A percentile compares a stretch with the other conserved stretches of the same genome.
These are phyloP conservation scores for Pezicula carpinea DNA, from an alignment of 2,329 filamentous ascomycete genomes.

Conservation along the genomic window DNA sequence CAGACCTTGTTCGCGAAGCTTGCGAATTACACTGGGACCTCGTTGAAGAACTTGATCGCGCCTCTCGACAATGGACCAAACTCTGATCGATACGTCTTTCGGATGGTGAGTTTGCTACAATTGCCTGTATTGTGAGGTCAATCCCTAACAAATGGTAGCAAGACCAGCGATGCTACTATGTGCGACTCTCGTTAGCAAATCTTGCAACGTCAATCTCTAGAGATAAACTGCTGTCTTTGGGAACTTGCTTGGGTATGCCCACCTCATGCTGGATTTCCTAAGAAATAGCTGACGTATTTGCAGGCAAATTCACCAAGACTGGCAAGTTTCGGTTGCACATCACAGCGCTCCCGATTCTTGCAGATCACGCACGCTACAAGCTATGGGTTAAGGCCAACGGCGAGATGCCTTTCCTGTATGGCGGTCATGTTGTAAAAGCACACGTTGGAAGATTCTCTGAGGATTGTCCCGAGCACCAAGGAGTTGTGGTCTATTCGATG, in stretches of 20 bases:
- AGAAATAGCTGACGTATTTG: constrained; percentile 12
- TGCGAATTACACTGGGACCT: constrained; percentile 85
- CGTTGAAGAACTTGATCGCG: constrained; percentile 78
- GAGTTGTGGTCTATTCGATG: constrained; percentile 86
- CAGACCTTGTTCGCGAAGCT: constrained; percentile 87
- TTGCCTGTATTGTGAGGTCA: too few species aligned
- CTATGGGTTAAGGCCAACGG: constrained; percentile 96
- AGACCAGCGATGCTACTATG: constrained; percentile 84
- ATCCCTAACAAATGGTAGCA: too few species aligned
- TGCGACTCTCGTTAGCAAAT: constrained; percentile 84
- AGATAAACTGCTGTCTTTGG: constrained; percentile 79
- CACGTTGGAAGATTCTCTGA: constrained; percentile 78
- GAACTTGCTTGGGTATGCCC: constrained; percentile 67
- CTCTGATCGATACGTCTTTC: constrained; percentile 79
- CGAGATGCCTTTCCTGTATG: constrained; percentile 96
- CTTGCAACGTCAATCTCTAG: constrained; percentile 81
- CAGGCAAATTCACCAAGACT: constrained; percentile 92
- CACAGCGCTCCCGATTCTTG: constrained; percentile 79
- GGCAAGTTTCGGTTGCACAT: constrained; percentile 95
- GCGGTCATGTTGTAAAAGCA: constrained; percentile 80
- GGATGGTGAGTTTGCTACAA: too few species aligned
- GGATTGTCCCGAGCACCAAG: constrained; percentile 89
- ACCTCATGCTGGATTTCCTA: not conserved
- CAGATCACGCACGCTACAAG: constrained; percentile 90
- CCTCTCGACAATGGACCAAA: constrained; percentile 63